Percentiles rank a stretch among this genome's conserved stretches.
These are phyloP conservation scores for Elaphomyces granulatus DNA, from an alignment of 495 filamentous ascomycete genomes.

Conservation along the genomic window DNA sequence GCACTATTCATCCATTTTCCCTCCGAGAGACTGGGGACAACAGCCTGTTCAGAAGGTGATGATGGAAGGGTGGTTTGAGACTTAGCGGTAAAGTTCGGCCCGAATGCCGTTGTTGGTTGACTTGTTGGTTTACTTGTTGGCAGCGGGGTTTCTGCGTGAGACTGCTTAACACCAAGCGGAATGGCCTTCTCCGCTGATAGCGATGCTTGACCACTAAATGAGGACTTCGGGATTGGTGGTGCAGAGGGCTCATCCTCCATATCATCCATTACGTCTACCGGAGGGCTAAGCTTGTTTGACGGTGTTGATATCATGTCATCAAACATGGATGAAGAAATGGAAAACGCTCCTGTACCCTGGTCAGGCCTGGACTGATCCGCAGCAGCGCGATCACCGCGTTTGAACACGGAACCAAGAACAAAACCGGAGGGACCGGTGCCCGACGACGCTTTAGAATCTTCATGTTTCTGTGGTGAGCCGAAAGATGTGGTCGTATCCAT, in stretches of 20 bases:
- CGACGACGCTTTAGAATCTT: slow-evolving; percentile 31
- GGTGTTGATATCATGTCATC: slow-evolving; percentile 14
- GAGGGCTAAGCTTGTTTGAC: slow-evolving; percentile 13
- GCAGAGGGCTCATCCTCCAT: slow-evolving; percentile 18
- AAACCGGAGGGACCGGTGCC: slow-evolving; percentile 43
- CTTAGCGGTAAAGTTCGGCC: slow-evolving; percentile 2
- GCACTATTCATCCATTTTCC: slow-evolving; percentile 8
- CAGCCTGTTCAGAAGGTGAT: slow-evolving; percentile 26
- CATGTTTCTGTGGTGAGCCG: slow-evolving; percentile 20
- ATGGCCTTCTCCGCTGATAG: no score
- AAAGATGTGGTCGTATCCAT: slow-evolving; percentile 21
- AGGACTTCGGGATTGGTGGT: slow-evolving; percentile 6
- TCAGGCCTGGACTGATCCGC: slow-evolving; percentile 35
- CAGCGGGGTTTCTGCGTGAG: slow-evolving; percentile 16
- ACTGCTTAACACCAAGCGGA: no score
- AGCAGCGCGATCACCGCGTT: slow-evolving; percentile 50
- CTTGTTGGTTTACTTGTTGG: slow-evolving; percentile 19
- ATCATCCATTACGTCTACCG: slow-evolving; percentile 27
- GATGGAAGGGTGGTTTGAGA: slow-evolving; percentile 20
- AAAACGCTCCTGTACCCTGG: slow-evolving; percentile 20
- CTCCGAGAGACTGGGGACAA: slow-evolving; percentile 10
- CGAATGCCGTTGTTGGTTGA: slow-evolving; percentile 27
- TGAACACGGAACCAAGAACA: slow-evolving; percentile 66
- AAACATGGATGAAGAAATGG: slow-evolving; percentile 18
- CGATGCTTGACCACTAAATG: neutral